phyloP scores from a whole-genome alignment of 2,329 filamentous ascomycete genomes.

The Cercospora beticola region DNA sequence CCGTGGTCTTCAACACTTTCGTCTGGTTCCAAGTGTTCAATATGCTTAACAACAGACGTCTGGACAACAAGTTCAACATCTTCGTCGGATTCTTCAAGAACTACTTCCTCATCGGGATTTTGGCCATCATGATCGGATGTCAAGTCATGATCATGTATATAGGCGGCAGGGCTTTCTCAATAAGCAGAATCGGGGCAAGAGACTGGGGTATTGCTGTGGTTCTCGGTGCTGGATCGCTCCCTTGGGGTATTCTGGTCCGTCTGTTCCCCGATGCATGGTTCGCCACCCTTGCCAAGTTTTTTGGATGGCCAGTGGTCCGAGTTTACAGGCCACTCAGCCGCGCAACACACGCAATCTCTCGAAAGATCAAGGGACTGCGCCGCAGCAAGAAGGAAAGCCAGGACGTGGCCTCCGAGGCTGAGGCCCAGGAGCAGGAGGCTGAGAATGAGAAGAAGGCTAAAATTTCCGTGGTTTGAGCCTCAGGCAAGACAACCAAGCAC shows the following conservation, averaged over 20 bases:
- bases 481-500: slow-evolving; percentile 1
- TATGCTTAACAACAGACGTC: slow-evolving; percentile 90
- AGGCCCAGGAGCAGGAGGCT: slow-evolving; percentile 18
- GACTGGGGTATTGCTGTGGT: slow-evolving; percentile 88
- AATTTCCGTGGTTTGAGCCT: slow-evolving; percentile 8
- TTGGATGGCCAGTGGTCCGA: slow-evolving; percentile 37
- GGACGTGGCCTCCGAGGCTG: slow-evolving; percentile 19
- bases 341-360: slow-evolving; percentile 20
- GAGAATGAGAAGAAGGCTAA: slow-evolving; percentile 18
- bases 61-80: slow-evolving; percentile 95
- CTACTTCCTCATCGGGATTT: slow-evolving; percentile 84
- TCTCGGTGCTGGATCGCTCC: slow-evolving; percentile 77
- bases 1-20: slow-evolving; percentile 94
- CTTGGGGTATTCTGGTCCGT: slow-evolving; percentile 77
- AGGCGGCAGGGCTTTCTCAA: slow-evolving; percentile 55
- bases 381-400: slow-evolving; percentile 24
- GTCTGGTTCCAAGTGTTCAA: slow-evolving; percentile 99
- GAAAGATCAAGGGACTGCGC: slow-evolving; percentile 19
- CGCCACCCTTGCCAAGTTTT: slow-evolving; percentile 42
- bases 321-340: slow-evolving; percentile 25
- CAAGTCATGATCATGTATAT: slow-evolving; percentile 89
- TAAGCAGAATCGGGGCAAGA: slow-evolving; percentile 30
- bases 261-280: slow-evolving; percentile 73
- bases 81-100: slow-evolving; percentile 84
- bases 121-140: slow-evolving; percentile 79